Conservation (phyloP, 257 asterid genomes). For the Phtheirospermum japonicum region DNA sequence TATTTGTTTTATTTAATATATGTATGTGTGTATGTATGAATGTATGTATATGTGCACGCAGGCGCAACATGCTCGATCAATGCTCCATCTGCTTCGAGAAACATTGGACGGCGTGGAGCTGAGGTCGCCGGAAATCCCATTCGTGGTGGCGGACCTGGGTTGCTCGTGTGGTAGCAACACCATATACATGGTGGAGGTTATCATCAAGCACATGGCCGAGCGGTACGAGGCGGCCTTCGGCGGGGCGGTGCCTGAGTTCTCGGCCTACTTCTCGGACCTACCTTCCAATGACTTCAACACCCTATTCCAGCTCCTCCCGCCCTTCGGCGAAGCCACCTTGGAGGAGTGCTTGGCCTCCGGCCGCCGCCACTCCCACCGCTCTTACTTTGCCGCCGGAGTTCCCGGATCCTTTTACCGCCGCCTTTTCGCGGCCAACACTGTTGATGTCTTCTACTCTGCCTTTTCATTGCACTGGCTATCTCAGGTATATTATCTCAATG, state of each 20-base stretch:
- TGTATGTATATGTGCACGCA: neutral
- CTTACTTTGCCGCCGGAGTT: slow-evolving; percentile 85
- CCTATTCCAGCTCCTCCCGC: neutral
- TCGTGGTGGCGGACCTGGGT: slow-evolving; percentile 73
- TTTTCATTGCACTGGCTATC: slow-evolving; percentile 99
- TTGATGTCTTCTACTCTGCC: slow-evolving; percentile 84
- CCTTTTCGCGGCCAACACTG: slow-evolving; percentile 67
- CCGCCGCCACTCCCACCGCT: slow-evolving; percentile 38
- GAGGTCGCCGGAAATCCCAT: slow-evolving; percentile 31
- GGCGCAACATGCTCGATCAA: neutral
- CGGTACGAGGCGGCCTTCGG: slow-evolving; percentile 47
- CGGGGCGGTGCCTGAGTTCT: slow-evolving; percentile 57
- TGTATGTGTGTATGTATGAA: neutral
- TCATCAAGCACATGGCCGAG: slow-evolving; percentile 58
- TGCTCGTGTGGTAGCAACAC: slow-evolving; percentile 82
- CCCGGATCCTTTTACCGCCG: slow-evolving; percentile 93
- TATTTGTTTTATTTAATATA: neutral
- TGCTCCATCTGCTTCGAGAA: neutral
- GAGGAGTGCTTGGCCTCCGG: neutral
- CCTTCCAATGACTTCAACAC: slow-evolving; percentile 67
- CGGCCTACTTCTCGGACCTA: slow-evolving; percentile 71
- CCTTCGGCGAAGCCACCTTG: neutral
- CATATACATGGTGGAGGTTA: slow-evolving; percentile 54
- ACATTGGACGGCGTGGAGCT: slow-evolving; percentile 12
- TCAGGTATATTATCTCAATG: slow-evolving; percentile 76